Percentiles rank a stretch among this genome's conserved stretches.
Conservation (phyloP, 179 eudicot species). For the Carnegiea gigantea region DNA sequence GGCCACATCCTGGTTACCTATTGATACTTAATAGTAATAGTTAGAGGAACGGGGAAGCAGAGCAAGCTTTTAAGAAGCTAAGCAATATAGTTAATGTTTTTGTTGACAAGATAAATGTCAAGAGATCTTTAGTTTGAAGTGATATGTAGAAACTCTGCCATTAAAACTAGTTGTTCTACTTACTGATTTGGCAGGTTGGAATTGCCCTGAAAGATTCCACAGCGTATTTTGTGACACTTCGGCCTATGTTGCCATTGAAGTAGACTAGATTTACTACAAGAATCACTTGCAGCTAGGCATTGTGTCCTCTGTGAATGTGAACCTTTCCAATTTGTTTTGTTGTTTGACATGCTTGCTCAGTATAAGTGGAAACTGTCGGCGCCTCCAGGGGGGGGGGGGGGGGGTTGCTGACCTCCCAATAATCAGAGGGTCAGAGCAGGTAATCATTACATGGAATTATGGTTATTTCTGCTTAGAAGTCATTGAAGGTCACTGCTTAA, state of each 20-base stretch:
- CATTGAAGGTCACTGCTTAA: too few species aligned
- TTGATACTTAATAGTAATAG: too few species aligned
- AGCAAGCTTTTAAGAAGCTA: neutral
- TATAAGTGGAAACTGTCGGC: too few species aligned
- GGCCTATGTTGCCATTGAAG: neutral
- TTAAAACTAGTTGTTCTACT: neutral
- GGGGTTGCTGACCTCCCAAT: too few species aligned
- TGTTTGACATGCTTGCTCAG: too few species aligned
- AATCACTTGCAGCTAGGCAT: too few species aligned
- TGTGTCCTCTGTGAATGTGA: too few species aligned
- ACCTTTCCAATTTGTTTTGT: too few species aligned
- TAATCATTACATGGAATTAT: neutral
- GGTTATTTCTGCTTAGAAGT: neutral
- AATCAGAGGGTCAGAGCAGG: neutral
- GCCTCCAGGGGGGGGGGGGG: too few species aligned
- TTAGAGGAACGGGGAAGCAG: neutral
- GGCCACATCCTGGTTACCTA: too few species aligned
- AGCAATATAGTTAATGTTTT: neutral
- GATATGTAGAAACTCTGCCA: neutral
- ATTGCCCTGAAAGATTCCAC: neutral
- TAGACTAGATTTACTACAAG: too few species aligned
- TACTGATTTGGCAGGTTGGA: neutral
- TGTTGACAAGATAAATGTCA: neutral
- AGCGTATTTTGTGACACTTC: neutral
- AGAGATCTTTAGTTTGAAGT: neutral